Evolutionary conservation across 768 basidiomycete species (phyloP), one percentile per base, ranked within the genome.

Genomic region (Tulasnella sp.): DNA sequence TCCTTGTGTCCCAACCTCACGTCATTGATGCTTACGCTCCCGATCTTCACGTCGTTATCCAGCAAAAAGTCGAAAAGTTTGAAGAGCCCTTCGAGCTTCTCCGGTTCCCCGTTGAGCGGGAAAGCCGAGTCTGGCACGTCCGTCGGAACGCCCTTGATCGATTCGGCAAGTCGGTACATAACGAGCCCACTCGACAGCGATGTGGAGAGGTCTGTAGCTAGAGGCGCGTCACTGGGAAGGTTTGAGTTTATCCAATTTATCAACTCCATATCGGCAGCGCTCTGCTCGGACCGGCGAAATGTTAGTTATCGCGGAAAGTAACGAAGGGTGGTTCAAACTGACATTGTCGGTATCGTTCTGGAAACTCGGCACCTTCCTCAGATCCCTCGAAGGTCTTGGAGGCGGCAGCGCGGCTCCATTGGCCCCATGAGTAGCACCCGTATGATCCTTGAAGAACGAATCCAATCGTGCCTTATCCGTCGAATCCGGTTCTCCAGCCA

Each of bases 1-100:
- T 86, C 84, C 50, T 82, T 76, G 68, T 86, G 88, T 29, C 88
- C 89, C 62, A 82, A 80, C 52, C 89, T 77, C 32, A 98, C 78
- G 71, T 98, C 95, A 68, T 95, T 95, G 72, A 96, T 94, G 66
- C 88, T 92, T 30, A 97, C 85, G 62, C 83, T 81, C 8, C 88
- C 93, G 76, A 95, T 88, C 73, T 86, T 67, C 60, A 94, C 83
- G 51, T 92, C 92, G 62, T 91, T 89, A 66, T 94, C 91, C 49
- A 97, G 78, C 58, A 96, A 72, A 72, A 90, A 93, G 72, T 97
- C 94, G 72, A 96, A 95, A 58, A 95, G 73, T 59, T 80, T 77
- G 75, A 95, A 93, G 27, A 95, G 74, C 15, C 92, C 90, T 26
- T 91, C 88, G 13, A 95, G 74, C 64, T 86, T 88, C 64, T 94